Percentiles rank a stretch among this genome's conserved stretches.
These are phyloP conservation scores for Orbilia oligospora DNA, from an alignment of 2,329 filamentous ascomycete genomes.

Conservation along the genomic window DNA sequence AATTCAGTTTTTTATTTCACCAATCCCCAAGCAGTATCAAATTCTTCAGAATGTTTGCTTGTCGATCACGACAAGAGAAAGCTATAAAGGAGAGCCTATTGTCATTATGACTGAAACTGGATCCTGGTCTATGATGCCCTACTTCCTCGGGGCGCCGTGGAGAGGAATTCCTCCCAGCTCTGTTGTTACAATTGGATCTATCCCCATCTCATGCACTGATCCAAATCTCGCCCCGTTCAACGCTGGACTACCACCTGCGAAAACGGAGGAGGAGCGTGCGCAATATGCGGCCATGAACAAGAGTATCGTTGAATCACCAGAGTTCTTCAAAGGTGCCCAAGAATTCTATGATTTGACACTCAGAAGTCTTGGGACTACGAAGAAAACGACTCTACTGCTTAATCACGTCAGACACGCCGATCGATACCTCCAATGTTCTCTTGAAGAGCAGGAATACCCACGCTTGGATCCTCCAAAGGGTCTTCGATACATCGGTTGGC, in stretches of 20 bases:
- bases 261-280: slow-evolving; percentile 66
- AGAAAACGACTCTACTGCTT: slow-evolving; percentile 51
- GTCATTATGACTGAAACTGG: slow-evolving; percentile 69
- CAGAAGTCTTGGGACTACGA: slow-evolving; percentile 65
- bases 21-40: slow-evolving; percentile 66
- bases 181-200: slow-evolving; percentile 67
- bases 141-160: slow-evolving; percentile 67
- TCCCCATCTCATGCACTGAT: slow-evolving; percentile 67
- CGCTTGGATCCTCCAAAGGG: slow-evolving; percentile 46
- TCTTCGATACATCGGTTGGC: slow-evolving; percentile 54
- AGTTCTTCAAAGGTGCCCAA: slow-evolving; percentile 62
- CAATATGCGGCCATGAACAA: slow-evolving; percentile 65
- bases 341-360: slow-evolving; percentile 64
- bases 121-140: slow-evolving; percentile 67
- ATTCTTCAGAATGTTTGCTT: slow-evolving; percentile 67
- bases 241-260: slow-evolving; percentile 67
- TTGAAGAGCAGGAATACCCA: slow-evolving; percentile 54
- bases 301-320: slow-evolving; percentile 22
- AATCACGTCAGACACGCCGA: slow-evolving; percentile 37
- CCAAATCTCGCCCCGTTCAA: slow-evolving; percentile 68
- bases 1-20: slow-evolving; percentile 66
- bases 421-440: slow-evolving; percentile 53
- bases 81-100: slow-evolving; percentile 63
- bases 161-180: slow-evolving; percentile 64
- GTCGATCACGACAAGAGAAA: slow-evolving; percentile 42